These are phyloP conservation scores for Rhizopus microsporus DNA, from an alignment of 371 early-diverging fungal species.

Conservation along the genomic window DNA sequence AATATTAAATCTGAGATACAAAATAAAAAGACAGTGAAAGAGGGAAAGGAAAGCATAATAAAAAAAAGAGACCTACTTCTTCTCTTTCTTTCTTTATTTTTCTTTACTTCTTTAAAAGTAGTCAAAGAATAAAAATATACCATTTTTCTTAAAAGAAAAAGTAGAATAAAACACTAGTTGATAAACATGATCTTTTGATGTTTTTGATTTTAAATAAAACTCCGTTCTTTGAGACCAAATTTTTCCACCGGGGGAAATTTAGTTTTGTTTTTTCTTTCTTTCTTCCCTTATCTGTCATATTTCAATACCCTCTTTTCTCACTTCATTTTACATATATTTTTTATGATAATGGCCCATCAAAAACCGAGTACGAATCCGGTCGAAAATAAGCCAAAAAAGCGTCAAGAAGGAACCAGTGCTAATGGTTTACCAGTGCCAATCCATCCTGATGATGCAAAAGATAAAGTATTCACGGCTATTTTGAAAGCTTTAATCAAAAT, in stretches of 20 bases:
- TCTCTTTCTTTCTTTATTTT: neutral
- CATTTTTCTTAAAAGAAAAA: neutral
- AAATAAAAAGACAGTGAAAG: neutral
- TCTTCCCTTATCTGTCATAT: conserved; percentile 1
- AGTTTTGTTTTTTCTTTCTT: neutral
- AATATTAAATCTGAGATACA: neutral
- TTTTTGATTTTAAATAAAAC: neutral
- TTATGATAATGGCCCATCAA: conserved; percentile 3
- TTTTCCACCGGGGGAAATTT: neutral
- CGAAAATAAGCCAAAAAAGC: neutral
- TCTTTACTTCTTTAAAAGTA: neutral
- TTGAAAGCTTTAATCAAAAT: conserved; percentile 72
- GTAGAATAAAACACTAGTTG: neutral
- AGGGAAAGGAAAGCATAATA: no score
- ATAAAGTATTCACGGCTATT: conserved; percentile 84
- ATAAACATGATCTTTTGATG: neutral
- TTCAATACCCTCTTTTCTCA: neutral
- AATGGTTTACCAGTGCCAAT: conserved; percentile 40
- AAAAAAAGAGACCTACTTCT: no score
- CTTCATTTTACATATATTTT: neutral
- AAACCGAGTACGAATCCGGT: neutral
- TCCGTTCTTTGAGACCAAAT: conserved; percentile 1
- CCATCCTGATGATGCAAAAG: conserved; percentile 79
- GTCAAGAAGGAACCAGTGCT: neutral
- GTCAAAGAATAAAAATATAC: no score